phyloP scores from a whole-genome alignment of 2,329 filamentous ascomycete genomes.

The Ceratocystis papillata region DNA sequence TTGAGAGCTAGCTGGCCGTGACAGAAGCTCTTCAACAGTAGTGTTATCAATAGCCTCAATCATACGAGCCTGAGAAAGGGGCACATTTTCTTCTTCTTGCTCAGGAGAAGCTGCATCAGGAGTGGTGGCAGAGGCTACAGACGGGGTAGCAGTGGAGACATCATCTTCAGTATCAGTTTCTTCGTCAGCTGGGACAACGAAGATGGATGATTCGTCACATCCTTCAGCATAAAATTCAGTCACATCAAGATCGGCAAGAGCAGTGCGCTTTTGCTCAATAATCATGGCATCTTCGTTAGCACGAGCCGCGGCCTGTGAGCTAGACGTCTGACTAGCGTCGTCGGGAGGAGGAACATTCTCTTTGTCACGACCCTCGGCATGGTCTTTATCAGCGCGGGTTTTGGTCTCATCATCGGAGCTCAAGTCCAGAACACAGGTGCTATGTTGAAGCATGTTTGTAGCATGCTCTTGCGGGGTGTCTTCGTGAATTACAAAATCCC shows the following conservation, averaged over 20 bases:
- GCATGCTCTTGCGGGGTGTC: slow-evolving; percentile 84
- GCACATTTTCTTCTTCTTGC: slow-evolving; percentile 4
- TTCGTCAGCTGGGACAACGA: slow-evolving; percentile 53
- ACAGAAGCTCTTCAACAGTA: slow-evolving; percentile 23
- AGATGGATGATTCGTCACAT: slow-evolving; percentile 50
- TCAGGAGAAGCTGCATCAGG: background rate
- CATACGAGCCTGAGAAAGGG: background rate
- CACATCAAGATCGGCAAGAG: slow-evolving; percentile 56
- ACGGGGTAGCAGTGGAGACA: background rate
- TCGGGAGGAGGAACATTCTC: slow-evolving; percentile 78
- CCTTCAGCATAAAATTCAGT: slow-evolving; percentile 58
- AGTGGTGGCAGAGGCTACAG: background rate
- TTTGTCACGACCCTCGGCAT: slow-evolving; percentile 61
- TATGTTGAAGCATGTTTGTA: slow-evolving; percentile 86
- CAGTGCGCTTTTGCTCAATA: slow-evolving; percentile 53
- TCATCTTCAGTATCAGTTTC: slow-evolving; percentile 29
- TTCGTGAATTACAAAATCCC: slow-evolving; percentile 92
- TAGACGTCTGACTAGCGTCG: slow-evolving; percentile 50
- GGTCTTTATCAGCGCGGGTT: slow-evolving; percentile 41
- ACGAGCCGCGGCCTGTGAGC: slow-evolving; percentile 30
- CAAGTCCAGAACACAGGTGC: slow-evolving; percentile 76
- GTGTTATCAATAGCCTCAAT: slow-evolving; percentile 2
- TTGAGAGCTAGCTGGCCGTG: slow-evolving; percentile 26
- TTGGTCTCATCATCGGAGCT: slow-evolving; percentile 72
- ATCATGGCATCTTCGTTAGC: slow-evolving; percentile 42